Evolutionary conservation across 176 grass and related monocot species (phyloP).

Genomic region (Ensete glaucum): DNA sequence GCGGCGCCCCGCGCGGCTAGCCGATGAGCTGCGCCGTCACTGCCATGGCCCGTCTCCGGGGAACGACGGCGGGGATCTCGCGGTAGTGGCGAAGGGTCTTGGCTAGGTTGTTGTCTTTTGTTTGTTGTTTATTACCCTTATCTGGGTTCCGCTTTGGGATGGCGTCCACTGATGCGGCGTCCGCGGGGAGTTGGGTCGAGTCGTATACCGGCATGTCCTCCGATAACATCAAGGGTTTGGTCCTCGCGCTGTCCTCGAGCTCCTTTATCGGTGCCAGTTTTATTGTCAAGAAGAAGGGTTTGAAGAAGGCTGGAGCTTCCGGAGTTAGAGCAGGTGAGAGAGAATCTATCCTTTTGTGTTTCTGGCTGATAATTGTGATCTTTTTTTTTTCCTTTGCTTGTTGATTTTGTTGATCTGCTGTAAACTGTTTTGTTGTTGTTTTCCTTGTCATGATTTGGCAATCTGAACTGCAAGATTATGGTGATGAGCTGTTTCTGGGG

Average conservation of each 20-base stretch:
- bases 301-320: conserved; percentile 65
- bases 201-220: conserved; percentile 68
- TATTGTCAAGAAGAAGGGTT: conserved; percentile 44
- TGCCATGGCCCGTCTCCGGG: conserved; percentile 17
- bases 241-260: conserved; percentile 55
- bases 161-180: conserved; percentile 6
- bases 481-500: no score
- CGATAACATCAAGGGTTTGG: conserved; percentile 66
- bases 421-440: no score
- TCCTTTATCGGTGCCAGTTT: conserved; percentile 41
- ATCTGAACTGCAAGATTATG: neutral
- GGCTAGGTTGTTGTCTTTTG: neutral
- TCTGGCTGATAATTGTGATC: neutral
- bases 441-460: neutral
- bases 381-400: neutral
- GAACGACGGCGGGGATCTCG: conserved; percentile 15
- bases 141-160: neutral
- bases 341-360: neutral
- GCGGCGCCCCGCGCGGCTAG: neutral
- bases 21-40: conserved; percentile 24
- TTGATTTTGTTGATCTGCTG: neutral
- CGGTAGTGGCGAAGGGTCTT: neutral
- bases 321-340: conserved; percentile 54
- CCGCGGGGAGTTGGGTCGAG: conserved; percentile 22
- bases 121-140: neutral